These are phyloP conservation scores for Taphrina populina DNA, from an alignment of 1,139 yeast species.

Conservation along the genomic window DNA sequence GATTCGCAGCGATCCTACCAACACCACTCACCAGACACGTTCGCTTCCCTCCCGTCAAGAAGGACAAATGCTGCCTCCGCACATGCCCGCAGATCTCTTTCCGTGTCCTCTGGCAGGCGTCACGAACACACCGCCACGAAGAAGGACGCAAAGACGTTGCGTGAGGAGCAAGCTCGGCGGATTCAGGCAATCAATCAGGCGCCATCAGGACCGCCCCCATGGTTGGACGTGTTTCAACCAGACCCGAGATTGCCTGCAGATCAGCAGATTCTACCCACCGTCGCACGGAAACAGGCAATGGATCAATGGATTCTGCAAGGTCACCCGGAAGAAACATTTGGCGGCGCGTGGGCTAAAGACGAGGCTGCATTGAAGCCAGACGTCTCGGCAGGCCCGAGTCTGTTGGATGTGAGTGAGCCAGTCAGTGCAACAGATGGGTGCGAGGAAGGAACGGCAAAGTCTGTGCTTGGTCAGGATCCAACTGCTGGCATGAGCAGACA, in stretches of 20 bases:
- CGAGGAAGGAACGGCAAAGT: too few species aligned
- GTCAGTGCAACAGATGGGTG: too few species aligned
- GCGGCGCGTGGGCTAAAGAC: conserved; percentile 1
- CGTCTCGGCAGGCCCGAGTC: too few species aligned
- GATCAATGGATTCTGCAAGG: conserved; percentile 16
- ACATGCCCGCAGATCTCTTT: background rate
- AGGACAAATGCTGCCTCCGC: background rate
- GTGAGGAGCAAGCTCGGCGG: conserved; percentile 26
- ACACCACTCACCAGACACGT: background rate
- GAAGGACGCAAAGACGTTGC: background rate
- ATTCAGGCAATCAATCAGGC: conserved; percentile 28
- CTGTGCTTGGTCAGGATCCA: conserved; percentile 6
- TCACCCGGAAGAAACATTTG: conserved; percentile 12
- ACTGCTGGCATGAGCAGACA: background rate
- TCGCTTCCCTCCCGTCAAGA: conserved; percentile 6
- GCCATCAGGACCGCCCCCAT: conserved; percentile 34
- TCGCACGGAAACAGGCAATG: conserved; percentile 26
- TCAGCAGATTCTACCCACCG: conserved; percentile 30
- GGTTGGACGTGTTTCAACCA: conserved; percentile 27
- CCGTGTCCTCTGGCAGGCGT: background rate
- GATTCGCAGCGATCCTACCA: background rate
- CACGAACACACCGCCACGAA: too few species aligned
- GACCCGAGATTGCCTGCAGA: conserved; percentile 26
- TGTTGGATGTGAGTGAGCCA: too few species aligned
- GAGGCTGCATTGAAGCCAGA: too few species aligned